Evolutionary conservation across 371 early-diverging fungal genomes (phyloP), one percentile per base, ranked within the genome.

Genomic region (Mucor velutinosus): DNA sequence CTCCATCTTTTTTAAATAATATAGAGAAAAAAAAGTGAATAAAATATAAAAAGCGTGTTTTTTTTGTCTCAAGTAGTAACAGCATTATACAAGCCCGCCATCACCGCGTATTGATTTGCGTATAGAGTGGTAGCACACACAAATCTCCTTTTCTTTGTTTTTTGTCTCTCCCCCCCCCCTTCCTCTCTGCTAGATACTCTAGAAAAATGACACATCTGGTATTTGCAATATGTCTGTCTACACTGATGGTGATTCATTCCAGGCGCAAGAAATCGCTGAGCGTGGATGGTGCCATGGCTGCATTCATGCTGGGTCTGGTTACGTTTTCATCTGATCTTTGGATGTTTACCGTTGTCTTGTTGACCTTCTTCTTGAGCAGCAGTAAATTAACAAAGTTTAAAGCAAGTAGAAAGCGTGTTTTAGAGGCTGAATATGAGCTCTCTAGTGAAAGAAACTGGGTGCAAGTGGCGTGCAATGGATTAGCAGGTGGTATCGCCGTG

Each of bases 391-490:
- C 97, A 33, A 94, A 93, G 87, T 89, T 85, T 73, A 92, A 92
- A 66, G 86, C 90, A 11, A 79, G 85, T 29, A 72, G 76, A 33
- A 95, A 96, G 77, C 75, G 80, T 43, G 64, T 79, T 30, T 71
- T 96, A 21, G 94, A 94, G 70, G 90, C 88, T 58, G 76, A 80
- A 21, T 85, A 81, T 55, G 75, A 77, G n/a, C 73, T 78, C 30
- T 65, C 75, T 0, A 75, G 73, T 37, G 79, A 81, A 55, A 66
- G 97, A 11, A 90, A 88, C 37, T 82, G 86, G 30, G 81, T 79
- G 19, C 97, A 96, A 77, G 97, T 95, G 1, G 78, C 92, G 27
- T 91, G 92, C 45, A 96, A 94, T 67, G 94, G 93, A 7, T 76
- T 93, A 7, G 74, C 85, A 0, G 95, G 93, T 11, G 78, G 85